A percentile compares a stretch with the other conserved stretches of the same genome.
Conservation (phyloP, 1,139 yeast species). For the Yamadazyma jaroonii region DNA sequence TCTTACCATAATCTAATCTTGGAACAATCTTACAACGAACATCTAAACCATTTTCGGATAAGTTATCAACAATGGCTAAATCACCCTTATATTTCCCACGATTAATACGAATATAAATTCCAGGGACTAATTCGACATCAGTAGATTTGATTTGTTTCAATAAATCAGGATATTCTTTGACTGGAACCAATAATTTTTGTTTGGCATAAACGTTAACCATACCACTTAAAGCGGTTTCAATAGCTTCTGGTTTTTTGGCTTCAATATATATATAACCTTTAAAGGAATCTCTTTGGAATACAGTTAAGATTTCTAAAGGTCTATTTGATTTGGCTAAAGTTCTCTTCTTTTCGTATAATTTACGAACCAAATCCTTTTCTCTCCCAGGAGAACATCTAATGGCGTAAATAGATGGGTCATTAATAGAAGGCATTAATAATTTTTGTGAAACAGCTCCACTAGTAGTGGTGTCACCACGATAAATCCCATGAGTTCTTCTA, state of each 20-base stretch:
- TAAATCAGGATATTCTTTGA: conserved; percentile 91
- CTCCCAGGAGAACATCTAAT: conserved; percentile 90
- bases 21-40: conserved; percentile 92
- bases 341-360: conserved; percentile 74
- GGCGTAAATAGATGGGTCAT: conserved; percentile 96
- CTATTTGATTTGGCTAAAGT: conserved; percentile 60
- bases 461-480: conserved; percentile 79
- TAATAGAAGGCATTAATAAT: conserved; percentile 88
- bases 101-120: conserved; percentile 85
- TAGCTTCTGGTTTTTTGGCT: conserved; percentile 92
- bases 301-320: conserved; percentile 79
- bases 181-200: conserved; percentile 82
- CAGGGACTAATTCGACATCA: conserved; percentile 86
- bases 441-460: conserved; percentile 86
- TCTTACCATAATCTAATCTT: conserved; percentile 83
- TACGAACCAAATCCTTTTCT: conserved; percentile 87
- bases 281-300: conserved; percentile 91
- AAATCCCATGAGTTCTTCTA: conserved; percentile 82
- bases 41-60: conserved; percentile 92
- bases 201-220: conserved; percentile 78
- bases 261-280: conserved; percentile 90
- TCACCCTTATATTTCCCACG: conserved; percentile 93
- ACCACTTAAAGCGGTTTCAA: conserved; percentile 83
- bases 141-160: conserved; percentile 86
- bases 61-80: conserved; percentile 86